Conservation (phyloP, 169 alveolate genomes). For the Cyclospora cayetanensis region DNA sequence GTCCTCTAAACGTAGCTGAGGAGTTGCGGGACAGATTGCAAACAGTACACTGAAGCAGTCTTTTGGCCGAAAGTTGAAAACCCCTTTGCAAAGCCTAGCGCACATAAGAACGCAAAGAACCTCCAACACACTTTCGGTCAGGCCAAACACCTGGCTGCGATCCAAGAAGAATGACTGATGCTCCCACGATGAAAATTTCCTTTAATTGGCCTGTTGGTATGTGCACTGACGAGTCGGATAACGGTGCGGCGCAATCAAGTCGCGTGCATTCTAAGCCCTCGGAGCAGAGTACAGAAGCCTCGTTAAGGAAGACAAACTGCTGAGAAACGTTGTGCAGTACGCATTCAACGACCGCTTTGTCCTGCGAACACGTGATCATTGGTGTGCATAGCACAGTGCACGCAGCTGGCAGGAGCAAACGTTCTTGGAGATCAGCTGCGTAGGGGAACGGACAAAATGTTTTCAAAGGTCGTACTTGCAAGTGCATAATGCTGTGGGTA, state of each 20-base stretch:
- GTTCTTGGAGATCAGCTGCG: background rate
- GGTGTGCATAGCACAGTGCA: background rate
- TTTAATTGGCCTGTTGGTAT: background rate
- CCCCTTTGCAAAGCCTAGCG: conserved; percentile 51
- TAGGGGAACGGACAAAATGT: background rate
- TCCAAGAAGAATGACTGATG: background rate
- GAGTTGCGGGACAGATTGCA: conserved; percentile 39
- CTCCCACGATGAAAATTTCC: background rate
- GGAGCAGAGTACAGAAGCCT: conserved; percentile 56
- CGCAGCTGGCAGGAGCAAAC: background rate
- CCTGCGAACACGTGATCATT: background rate
- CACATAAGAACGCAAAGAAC: background rate
- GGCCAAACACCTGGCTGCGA: background rate
- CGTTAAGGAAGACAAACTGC: conserved; percentile 60
- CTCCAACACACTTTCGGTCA: background rate
- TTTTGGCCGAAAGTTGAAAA: conserved; percentile 63
- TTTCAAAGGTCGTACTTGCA: conserved; percentile 12
- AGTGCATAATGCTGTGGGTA: conserved; percentile 43
- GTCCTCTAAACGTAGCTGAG: conserved; percentile 32
- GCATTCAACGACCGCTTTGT: conserved; percentile 64
- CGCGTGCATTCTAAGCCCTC: conserved; percentile 69
- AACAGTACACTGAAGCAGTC: conserved; percentile 62
- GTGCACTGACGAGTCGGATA: conserved; percentile 19
- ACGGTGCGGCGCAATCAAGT: conserved; percentile 33
- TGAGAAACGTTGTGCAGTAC: conserved; percentile 56